Percentiles rank a stretch among this genome's conserved stretches.
phyloP scores from a whole-genome alignment of 768 basidiomycete species.

The Hortiboletus flavorubellus region DNA sequence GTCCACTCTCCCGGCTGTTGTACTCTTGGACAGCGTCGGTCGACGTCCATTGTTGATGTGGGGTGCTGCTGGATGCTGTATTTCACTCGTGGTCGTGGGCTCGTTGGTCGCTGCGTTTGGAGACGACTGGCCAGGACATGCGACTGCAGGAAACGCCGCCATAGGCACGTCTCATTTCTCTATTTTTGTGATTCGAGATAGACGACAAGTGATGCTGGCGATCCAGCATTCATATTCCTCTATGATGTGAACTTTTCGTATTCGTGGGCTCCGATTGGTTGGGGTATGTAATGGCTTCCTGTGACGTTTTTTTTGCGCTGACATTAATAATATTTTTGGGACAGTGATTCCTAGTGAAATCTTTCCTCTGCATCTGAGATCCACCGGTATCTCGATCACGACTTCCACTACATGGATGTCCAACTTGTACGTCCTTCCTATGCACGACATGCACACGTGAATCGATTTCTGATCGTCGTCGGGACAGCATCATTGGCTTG shows the following conservation, averaged over 20 bases:
- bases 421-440: constrained; percentile 28
- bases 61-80: constrained; percentile 35
- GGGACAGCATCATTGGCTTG: constrained; percentile 25
- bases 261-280: constrained; percentile 34
- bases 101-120: constrained; percentile 28
- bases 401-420: constrained; percentile 42
- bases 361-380: constrained; percentile 40
- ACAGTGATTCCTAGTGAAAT: constrained; percentile 40
- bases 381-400: constrained; percentile 41
- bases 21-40: constrained; percentile 38
- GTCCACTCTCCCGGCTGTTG: constrained; percentile 35
- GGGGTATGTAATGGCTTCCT: constrained; percentile 13
- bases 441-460: not conserved
- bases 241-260: constrained; percentile 36
- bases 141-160: constrained; percentile 23
- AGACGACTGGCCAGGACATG: constrained; percentile 29
- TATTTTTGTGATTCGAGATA: constrained; percentile 11
- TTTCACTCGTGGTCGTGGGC: constrained; percentile 29
- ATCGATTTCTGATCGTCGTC: not conserved
- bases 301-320: not conserved
- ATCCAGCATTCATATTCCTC: constrained; percentile 37
- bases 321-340: constrained; percentile 5
- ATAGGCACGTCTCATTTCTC: constrained; percentile 25
- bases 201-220: constrained; percentile 8
- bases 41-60: constrained; percentile 39